These are phyloP conservation scores for Orbilia ellipsospora DNA, from an alignment of 2,329 filamentous ascomycete species.

Conservation along the genomic window DNA sequence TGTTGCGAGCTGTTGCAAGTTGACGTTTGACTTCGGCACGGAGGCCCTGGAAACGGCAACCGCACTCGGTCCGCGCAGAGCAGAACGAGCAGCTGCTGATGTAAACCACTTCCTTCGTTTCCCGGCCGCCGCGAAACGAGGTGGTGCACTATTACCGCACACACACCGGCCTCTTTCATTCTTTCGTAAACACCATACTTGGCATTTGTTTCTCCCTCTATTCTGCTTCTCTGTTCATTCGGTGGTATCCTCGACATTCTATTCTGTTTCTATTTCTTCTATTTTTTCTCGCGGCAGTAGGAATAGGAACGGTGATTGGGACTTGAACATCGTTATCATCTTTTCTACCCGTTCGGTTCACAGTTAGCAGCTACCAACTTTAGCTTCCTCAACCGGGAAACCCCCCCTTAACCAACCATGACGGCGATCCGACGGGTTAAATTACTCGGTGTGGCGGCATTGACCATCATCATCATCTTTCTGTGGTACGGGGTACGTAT, in stretches of 20 bases:
- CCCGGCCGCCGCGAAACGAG: background rate
- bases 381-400: too few relatives aligned
- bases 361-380: background rate
- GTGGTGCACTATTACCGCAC: background rate
- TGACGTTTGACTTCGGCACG: too few relatives aligned
- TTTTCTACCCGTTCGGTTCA: background rate
- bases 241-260: background rate
- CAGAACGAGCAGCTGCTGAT: background rate
- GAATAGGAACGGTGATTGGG: too few relatives aligned
- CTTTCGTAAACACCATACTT: background rate
- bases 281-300: background rate
- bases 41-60: too few relatives aligned
- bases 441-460: conserved; percentile 72
- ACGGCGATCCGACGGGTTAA: conserved; percentile 77
- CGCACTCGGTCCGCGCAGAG: conserved; percentile 8
- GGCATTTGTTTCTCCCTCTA: background rate
- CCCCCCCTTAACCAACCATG: conserved; percentile 65
- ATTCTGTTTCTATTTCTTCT: background rate
- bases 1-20: too few relatives aligned
- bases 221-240: background rate
- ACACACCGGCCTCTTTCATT: background rate
- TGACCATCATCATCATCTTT: conserved; percentile 74
- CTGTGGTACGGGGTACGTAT: conserved; percentile 73
- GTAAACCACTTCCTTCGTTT: background rate
- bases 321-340: too few relatives aligned